Base-by-base conservation (phyloP, 257 asterid species). In the Solanum chmielewskii region DNA sequence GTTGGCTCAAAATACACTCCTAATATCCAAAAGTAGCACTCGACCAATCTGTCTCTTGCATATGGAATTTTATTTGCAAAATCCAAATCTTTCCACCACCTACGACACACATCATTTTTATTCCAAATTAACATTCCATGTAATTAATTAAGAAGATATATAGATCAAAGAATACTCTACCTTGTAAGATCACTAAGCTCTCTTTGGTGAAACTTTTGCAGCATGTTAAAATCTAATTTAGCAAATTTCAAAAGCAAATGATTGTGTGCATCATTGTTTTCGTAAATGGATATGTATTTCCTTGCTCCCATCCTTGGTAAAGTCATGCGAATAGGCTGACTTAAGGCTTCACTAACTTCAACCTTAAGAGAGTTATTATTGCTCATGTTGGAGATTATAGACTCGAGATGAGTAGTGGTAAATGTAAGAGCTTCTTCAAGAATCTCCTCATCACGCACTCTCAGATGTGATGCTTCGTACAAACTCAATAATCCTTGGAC, bases 11-110 rank as follows among this genome's bases (percentile, higher is more conserved):
- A 86, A n/a, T 74, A 29, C n/a, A 69, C 3, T 69, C 76, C 76
- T 9, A 69, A 14, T 29, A 5, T 29, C 74, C 74, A 68, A 6
- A 27, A 68, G n/a, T 90, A 91, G 85, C 93, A 37, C 23, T 90
- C 92, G 35, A 85, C 91, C n/a, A 90, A 33, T 69, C 88, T 90
- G 37, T 91, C 90, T 87, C 92, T 89, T 60, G 89, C 89, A 83
- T 87, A 90, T 1, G 91, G 88, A 2, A 82, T 33, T 64, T 64
- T 64, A 2, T n/a, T 64, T 25, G 71, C 33, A 64, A 64, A 64
- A 64, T 25, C 7, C 71, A 64, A 64, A n/a, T 64, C 33, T 64
- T 64, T 64, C 71, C 71, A 64, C 68, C 68, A 21, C 68, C 68
- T 60, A 60, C 68, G 8, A 60, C 27, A 20, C 21, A 59, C 25